These are phyloP conservation scores for Reutealis trisperma DNA, from an alignment of 345 rosid genomes.

Conservation along the genomic window DNA sequence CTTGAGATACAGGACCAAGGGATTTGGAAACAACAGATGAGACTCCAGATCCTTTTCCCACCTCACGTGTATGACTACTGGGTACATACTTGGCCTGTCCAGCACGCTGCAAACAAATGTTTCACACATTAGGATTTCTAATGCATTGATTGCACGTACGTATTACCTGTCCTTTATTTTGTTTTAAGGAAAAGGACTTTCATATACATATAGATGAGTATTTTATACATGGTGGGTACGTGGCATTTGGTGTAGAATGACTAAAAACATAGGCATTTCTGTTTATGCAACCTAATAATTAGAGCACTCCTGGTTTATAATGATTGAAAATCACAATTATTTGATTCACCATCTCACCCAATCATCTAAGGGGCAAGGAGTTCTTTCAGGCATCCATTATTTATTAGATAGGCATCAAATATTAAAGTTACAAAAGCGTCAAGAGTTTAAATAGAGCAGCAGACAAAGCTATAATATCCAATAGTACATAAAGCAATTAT, in stretches of 20 bases:
- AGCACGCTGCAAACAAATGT: constrained; percentile 29
- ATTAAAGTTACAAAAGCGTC: background rate
- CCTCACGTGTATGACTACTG: constrained; percentile 45
- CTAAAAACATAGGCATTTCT: background rate
- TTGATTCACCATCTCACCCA: background rate
- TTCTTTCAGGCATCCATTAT: background rate
- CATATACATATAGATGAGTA: background rate
- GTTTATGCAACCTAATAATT: background rate
- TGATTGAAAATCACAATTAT: background rate
- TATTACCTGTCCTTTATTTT: background rate
- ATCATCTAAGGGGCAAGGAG: background rate
- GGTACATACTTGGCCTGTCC: constrained; percentile 42
- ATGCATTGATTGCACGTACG: background rate
- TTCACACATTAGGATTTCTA: background rate
- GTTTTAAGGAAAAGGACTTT: background rate
- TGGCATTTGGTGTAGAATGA: background rate
- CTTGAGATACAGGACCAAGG: constrained; percentile 32
- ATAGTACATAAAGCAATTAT: background rate
- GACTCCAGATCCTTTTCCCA: constrained; percentile 40
- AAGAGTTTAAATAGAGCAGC: background rate
- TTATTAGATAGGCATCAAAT: background rate
- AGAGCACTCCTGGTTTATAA: background rate
- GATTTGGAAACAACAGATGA: constrained; percentile 30
- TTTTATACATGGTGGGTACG: background rate
- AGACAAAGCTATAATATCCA: background rate